phyloP scores from a whole-genome alignment of 2,329 filamentous ascomycete species.

The Xylaria digitata region DNA sequence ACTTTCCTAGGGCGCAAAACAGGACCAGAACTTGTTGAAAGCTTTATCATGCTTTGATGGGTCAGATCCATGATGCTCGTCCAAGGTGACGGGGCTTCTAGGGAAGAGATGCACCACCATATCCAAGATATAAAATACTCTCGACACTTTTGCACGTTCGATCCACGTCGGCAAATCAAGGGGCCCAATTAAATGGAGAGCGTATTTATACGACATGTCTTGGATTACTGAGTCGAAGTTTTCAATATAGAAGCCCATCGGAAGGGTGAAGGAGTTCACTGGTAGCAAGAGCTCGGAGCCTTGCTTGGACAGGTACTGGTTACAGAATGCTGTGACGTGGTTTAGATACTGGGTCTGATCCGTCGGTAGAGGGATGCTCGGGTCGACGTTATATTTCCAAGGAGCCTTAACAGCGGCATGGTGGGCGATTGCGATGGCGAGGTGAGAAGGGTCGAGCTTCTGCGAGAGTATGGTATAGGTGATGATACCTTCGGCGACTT shows the following conservation, averaged over 20 bases:
- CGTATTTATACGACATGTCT: neutral
- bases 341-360: neutral
- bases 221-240: neutral
- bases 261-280: neutral
- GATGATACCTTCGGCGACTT: neutral
- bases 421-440: neutral
- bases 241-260: conserved; percentile 1
- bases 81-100: neutral
- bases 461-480: neutral
- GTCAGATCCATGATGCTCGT: neutral
- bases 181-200: too few relatives aligned
- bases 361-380: neutral
- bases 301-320: neutral
- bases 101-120: conserved; percentile 1
- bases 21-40: neutral
- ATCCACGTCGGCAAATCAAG: neutral
- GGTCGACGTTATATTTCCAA: neutral
- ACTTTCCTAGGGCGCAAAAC: neutral
- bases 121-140: neutral
- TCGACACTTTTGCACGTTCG: neutral
- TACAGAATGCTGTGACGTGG: neutral
- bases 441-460: neutral
- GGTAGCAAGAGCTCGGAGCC: neutral
- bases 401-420: neutral
- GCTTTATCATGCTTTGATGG: neutral